These are phyloP conservation scores for Austroboletus niveus DNA, from an alignment of 1,284 basidiomycete species.

Conservation along the genomic window DNA sequence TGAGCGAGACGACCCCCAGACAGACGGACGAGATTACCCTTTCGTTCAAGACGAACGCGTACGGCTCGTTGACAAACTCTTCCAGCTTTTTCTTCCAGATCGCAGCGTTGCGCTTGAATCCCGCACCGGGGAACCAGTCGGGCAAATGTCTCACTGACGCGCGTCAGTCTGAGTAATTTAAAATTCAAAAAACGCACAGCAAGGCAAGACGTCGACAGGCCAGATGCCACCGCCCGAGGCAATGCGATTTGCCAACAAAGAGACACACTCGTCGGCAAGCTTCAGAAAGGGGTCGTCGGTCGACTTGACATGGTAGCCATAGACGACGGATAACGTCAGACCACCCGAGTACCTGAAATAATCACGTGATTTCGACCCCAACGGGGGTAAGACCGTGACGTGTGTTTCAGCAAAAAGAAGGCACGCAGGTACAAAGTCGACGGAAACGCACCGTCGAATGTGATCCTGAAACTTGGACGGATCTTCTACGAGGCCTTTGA, in stretches of 20 bases:
- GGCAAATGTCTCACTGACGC: slow-evolving; percentile 40
- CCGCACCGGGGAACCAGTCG: slow-evolving; percentile 44
- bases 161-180: not conserved
- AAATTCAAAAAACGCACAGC: slow-evolving; percentile 34
- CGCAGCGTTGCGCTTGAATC: slow-evolving; percentile 53
- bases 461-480: slow-evolving; percentile 43
- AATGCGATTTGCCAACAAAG: slow-evolving; percentile 58
- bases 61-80: slow-evolving; percentile 65
- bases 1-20: not conserved
- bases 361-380: slow-evolving; percentile 4
- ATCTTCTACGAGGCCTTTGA: slow-evolving; percentile 44
- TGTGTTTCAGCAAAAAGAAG: not conserved
- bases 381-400: not conserved
- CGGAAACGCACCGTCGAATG: slow-evolving; percentile 35
- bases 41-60: slow-evolving; percentile 52
- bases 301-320: slow-evolving; percentile 57
- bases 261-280: slow-evolving; percentile 61
- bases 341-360: slow-evolving; percentile 52
- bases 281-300: slow-evolving; percentile 55
- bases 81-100: slow-evolving; percentile 66
- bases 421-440: not conserved
- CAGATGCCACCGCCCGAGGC: slow-evolving; percentile 64
- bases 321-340: slow-evolving; percentile 59
- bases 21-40: slow-evolving; percentile 39
- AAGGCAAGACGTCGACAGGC: slow-evolving; percentile 64